Evolutionary conservation across 306 rosid species (phyloP), one percentile per base, ranked within the genome.

Genomic region (Vicia faba): DNA sequence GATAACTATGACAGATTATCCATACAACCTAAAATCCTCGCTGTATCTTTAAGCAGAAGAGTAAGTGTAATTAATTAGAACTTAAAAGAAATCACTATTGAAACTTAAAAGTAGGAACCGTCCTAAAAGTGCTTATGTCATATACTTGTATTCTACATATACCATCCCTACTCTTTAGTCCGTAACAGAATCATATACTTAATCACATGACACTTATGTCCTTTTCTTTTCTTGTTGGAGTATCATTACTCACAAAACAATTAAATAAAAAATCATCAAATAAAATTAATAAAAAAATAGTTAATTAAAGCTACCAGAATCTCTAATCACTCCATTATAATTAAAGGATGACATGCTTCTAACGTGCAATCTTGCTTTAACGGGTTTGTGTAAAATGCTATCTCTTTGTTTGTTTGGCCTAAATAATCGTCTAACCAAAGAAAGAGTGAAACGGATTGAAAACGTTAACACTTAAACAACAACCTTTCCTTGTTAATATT

Each of bases 311-410:
- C 56, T 82, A 68, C 54, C 73, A 11, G 75, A 66, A 78, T 78
- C 70, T 76, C 59, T 71, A 20, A 81, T 69, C 61, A 62, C 78
- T 76, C 66, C 54, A 69, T 18, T n/a, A 9, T 4, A 19, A 43
- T 63, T n/a, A 83, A 66, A 18, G 66, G 63, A 51, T 73, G 33
- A 14, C 78, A 79, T 73, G 81, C 81, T 85, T 84, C 76, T 76
- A 86, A 84, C 83, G 83, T 84, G 86, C 78, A 68, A 70, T 67
- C 56, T 72, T 72, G 72, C 79, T 77, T 79, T 69, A 68, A 78
- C 69, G 33, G 60, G 56, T 68, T 72, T 65, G 78, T 76, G 69
- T 67, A 51, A 71, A 65, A 57, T 79, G 59, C 55, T 75, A 74
- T 41, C 29, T 6, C 41, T 20, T 44, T 10, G 38, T 35, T 20